Evolutionary conservation across 2,329 filamentous ascomycete species (phyloP).

Genomic region (Aspergillus sp.): DNA sequence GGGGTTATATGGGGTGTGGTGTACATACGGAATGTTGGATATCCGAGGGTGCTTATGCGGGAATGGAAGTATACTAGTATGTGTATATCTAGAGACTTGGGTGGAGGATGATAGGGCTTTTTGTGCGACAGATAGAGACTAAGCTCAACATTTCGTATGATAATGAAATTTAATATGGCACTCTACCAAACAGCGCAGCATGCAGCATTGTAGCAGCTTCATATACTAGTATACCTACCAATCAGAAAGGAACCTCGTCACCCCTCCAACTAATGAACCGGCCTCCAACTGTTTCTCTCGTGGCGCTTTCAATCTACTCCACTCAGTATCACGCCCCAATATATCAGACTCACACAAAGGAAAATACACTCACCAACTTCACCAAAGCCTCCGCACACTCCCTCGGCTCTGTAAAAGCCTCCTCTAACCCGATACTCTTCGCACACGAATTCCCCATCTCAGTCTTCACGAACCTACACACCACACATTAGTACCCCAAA

Average conservation of each 20-base stretch:
- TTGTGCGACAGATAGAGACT: too few relatives aligned
- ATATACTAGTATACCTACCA: background rate
- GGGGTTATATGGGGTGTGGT: too few relatives aligned
- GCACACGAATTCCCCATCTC: conserved; percentile 1
- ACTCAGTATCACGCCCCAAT: background rate
- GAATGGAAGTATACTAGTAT: too few relatives aligned
- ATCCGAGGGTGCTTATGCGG: too few relatives aligned
- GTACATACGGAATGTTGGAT: too few relatives aligned
- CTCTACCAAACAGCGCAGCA: too few relatives aligned
- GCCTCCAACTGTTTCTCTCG: conserved; percentile 3
- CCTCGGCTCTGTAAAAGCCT: background rate
- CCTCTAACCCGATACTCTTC: background rate
- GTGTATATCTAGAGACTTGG: too few relatives aligned
- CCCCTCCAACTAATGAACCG: background rate
- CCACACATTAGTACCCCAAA: background rate
- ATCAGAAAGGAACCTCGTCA: background rate
- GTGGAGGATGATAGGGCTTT: too few relatives aligned
- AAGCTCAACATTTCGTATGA: too few relatives aligned
- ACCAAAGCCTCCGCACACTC: background rate
- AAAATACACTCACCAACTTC: background rate
- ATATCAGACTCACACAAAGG: background rate
- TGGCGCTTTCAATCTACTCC: background rate
- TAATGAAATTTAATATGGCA: too few relatives aligned
- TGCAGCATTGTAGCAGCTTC: too few relatives aligned
- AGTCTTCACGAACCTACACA: conserved; percentile 1